Conservation (phyloP, 257 asterid genomes). For the Verbena officinalis region DNA sequence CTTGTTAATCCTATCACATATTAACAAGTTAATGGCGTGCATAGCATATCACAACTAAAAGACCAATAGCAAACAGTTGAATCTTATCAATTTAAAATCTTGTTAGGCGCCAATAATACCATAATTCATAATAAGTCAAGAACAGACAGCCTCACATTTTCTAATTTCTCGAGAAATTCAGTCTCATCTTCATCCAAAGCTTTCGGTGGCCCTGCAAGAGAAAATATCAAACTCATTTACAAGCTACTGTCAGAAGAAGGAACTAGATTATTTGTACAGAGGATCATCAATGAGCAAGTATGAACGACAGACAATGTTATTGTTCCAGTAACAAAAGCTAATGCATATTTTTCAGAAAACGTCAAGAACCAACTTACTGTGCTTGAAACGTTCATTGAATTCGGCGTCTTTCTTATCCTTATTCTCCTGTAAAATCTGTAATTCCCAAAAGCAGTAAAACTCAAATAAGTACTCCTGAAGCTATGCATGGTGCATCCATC, state of each 20-base stretch:
- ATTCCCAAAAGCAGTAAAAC: slow-evolving; percentile 8
- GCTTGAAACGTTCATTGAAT: slow-evolving; percentile 94
- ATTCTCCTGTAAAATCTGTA: slow-evolving; percentile 81
- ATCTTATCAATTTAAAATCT: too few relatives aligned
- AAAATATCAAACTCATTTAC: slow-evolving; percentile 8
- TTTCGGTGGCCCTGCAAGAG: slow-evolving; percentile 86
- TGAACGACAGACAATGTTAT: slow-evolving; percentile 1
- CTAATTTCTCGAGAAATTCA: slow-evolving; percentile 82
- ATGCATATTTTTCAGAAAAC: slow-evolving; percentile 10
- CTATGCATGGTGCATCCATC: background rate
- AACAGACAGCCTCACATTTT: slow-evolving; percentile 56
- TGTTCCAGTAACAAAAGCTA: background rate
- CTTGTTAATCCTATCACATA: slow-evolving; percentile 7
- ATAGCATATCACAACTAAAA: slow-evolving; percentile 21
- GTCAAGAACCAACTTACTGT: slow-evolving; percentile 60
- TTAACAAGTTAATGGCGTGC: slow-evolving; percentile 15
- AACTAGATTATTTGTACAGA: slow-evolving; percentile 8
- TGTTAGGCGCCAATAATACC: background rate
- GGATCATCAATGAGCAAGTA: background rate
- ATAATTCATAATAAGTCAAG: slow-evolving; percentile 9
- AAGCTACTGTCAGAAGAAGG: background rate
- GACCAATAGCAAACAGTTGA: too few relatives aligned
- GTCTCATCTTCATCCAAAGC: slow-evolving; percentile 98
- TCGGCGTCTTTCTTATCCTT: slow-evolving; percentile 95
- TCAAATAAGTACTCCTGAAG: slow-evolving; percentile 9